Evolutionary conservation across 148 eudicot genomes (phyloP), one percentile per base, ranked within the genome.

Genomic region (Diospyros lotus): DNA sequence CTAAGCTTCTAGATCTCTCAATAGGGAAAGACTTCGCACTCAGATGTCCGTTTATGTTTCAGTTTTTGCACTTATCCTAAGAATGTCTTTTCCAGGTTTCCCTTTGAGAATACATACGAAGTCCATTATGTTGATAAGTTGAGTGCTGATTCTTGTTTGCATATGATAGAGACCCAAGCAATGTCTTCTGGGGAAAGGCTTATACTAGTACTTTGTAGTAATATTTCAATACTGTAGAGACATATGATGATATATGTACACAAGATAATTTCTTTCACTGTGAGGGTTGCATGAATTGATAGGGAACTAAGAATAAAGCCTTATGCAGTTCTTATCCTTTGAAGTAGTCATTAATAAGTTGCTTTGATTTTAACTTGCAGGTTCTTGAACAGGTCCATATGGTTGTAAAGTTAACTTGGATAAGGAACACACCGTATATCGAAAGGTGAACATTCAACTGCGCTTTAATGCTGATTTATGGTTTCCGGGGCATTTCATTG

Each of bases 371-470:
- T 62, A 43, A 77, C 53, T 40, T 83, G 77, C 84, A 96, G 99
- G 98, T 85, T 79, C 91, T 96, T 46, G 78, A 84, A 72, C 87
- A 88, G 71, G 72, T 93, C 58, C 78, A 78, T 64, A 73, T 85
- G 38, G 85, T 91, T 69, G 71, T 91, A 58, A 93, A 86, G 81
- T 80, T 93, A 75, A 96, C 99, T 46, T 96, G 99, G 99, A 89
- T 91, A 76, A 89, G 99, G 73, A 88, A 84, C 80, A 87, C 94
- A 7, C 94, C 98, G 64, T 82, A 81, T 77, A 73, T 84, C 74
- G 89, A 76, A 51, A 90, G 94, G 99, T 93, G 76, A 82, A 53
- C 42, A 15, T n/a, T 28, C 56, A 41, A 65, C 50, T 69, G 12
- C 17, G 67, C 41, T 74, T 52, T 63, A 15, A 11, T 43, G 6